Evolutionary conservation across 495 filamentous ascomycete species (phyloP).

Genomic region (Lichenothelia convexa): DNA sequence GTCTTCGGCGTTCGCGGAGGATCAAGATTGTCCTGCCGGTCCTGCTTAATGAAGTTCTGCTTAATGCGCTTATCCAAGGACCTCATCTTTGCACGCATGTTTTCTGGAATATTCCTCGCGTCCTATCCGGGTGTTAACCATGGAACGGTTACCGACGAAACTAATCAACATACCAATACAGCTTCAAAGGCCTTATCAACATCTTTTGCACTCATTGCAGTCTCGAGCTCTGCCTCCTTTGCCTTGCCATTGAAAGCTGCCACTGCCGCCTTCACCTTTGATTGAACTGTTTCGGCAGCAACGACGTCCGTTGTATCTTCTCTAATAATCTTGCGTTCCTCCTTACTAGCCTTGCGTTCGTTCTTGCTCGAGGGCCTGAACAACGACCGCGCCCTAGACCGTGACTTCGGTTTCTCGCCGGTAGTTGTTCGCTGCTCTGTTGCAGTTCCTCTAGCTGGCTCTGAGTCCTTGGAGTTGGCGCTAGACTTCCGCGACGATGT

Average conservation of each 20-base stretch:
- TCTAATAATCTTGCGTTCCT: conserved; percentile 11
- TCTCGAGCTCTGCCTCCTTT: conserved; percentile 11
- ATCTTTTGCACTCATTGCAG: conserved; percentile 23
- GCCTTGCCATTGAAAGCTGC: conserved; percentile 36
- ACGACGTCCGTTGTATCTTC: conserved; percentile 22
- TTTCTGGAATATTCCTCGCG: conserved; percentile 76
- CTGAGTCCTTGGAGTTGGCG: neutral
- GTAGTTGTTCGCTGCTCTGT: neutral
- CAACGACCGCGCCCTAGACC: too few relatives aligned
- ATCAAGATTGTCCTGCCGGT: conserved; percentile 31
- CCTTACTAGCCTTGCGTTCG: conserved; percentile 3
- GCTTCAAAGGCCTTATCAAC: conserved; percentile 37
- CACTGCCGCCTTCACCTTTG: conserved; percentile 47
- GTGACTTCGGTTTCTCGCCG: neutral
- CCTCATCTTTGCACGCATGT: conserved; percentile 86
- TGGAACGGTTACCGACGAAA: neutral
- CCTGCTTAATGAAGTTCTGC: conserved; percentile 80
- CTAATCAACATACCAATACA: conserved; percentile 30
- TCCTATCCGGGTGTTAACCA: conserved; percentile 26
- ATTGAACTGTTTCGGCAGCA: conserved; percentile 17
- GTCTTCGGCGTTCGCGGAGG: conserved; percentile 10
- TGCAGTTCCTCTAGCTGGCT: neutral
- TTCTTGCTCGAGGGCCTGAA: neutral
- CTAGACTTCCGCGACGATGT: neutral
- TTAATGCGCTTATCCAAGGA: conserved; percentile 78